phyloP scores from a whole-genome alignment of 495 filamentous ascomycete species.

The Cercophora newfieldiana region DNA sequence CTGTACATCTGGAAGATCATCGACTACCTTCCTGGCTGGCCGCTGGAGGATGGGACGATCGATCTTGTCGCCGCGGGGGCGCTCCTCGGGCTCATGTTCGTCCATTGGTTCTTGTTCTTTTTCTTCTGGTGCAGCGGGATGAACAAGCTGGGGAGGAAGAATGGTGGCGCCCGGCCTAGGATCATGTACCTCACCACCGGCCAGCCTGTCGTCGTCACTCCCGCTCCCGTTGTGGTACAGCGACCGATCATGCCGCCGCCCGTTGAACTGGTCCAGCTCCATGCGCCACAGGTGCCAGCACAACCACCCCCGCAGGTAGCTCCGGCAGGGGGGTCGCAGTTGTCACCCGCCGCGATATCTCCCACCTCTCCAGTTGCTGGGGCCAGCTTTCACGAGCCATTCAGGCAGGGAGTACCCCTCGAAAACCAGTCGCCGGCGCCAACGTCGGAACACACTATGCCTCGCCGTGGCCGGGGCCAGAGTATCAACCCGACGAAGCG shows the following conservation, averaged over 20 bases:
- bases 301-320: background rate
- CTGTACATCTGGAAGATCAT: background rate
- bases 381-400: background rate
- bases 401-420: slow-evolving; percentile 7
- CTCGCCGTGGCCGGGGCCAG: background rate
- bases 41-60: too few relatives aligned
- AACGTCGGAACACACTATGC: slow-evolving; percentile 15
- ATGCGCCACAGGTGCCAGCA: background rate
- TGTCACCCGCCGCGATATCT: background rate
- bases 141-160: background rate
- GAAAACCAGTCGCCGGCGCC: slow-evolving; percentile 11
- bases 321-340: background rate
- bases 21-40: too few relatives aligned
- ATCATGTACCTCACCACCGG: slow-evolving; percentile 13
- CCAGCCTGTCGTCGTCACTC: slow-evolving; percentile 12
- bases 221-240: background rate
- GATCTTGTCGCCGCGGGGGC: background rate
- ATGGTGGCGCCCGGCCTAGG: background rate
- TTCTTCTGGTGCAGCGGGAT: slow-evolving; percentile 17
- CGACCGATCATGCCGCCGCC: background rate
- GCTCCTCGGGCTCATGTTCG: slow-evolving; percentile 10
- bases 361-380: background rate
- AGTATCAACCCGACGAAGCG: slow-evolving; percentile 7
- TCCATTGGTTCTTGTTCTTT: slow-evolving; percentile 25
- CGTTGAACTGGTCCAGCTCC: background rate